Percentiles rank a stretch among this genome's conserved stretches.
phyloP scores from a whole-genome alignment of 257 asterid species.

The Gentiana macrophylla region DNA sequence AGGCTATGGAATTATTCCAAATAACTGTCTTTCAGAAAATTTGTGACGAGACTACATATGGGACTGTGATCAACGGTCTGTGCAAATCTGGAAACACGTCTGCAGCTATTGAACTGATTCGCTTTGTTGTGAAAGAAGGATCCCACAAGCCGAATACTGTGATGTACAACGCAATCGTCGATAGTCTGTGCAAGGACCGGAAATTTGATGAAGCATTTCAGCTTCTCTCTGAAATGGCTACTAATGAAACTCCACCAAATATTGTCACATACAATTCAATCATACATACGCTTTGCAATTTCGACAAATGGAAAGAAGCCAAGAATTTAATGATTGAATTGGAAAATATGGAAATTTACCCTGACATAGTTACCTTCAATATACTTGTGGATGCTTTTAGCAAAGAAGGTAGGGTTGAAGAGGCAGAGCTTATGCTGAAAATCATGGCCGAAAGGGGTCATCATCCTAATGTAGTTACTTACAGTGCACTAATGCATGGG shows the following conservation, averaged over 20 bases:
- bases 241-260: constrained; percentile 10
- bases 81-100: constrained; percentile 22
- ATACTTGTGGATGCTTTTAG: neutral
- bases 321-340: constrained; percentile 9
- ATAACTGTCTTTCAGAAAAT: neutral
- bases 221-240: constrained; percentile 5
- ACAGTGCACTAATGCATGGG: constrained; percentile 16
- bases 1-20: constrained; percentile 13
- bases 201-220: constrained; percentile 15
- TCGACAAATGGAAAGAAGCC: constrained; percentile 12
- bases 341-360: constrained; percentile 1
- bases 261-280: constrained; percentile 14
- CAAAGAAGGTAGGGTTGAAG: constrained; percentile 3
- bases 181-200: constrained; percentile 19
- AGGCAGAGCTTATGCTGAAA: constrained; percentile 10
- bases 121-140: neutral
- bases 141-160: constrained; percentile 6
- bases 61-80: constrained; percentile 16
- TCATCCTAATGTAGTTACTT: constrained; percentile 13
- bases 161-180: constrained; percentile 9
- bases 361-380: constrained; percentile 5
- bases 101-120: constrained; percentile 6
- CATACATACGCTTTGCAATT: constrained; percentile 20
- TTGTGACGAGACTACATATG: constrained; percentile 8
- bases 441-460: constrained; percentile 10